Conservation (phyloP, 169 alveolate species). For the Plasmodium cynomolgi region DNA sequence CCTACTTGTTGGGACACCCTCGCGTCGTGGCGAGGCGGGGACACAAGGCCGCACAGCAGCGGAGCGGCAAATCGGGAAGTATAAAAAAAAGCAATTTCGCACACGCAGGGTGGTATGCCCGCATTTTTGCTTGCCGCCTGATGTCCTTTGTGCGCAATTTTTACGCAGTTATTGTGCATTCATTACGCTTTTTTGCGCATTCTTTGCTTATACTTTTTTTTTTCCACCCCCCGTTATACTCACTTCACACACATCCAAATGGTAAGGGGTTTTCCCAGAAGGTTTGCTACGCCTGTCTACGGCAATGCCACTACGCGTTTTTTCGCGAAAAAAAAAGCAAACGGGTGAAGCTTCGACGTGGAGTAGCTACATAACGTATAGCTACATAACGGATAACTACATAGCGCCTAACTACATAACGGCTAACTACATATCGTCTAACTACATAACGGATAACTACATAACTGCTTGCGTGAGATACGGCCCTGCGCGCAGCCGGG, state of each 20-base stretch:
- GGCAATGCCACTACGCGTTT: neutral
- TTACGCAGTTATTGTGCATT: neutral
- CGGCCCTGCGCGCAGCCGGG: neutral
- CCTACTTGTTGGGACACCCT: neutral
- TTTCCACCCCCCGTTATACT: neutral
- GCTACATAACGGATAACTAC: too few species aligned
- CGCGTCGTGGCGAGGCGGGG: neutral
- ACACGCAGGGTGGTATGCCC: neutral
- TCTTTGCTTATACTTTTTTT: neutral
- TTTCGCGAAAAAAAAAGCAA: neutral
- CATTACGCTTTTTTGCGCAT: neutral
- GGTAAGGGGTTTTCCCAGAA: neutral
- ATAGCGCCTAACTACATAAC: too few species aligned
- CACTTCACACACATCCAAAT: neutral
- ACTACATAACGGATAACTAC: too few species aligned
- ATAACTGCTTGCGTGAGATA: neutral
- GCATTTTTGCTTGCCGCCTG: neutral
- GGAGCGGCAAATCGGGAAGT: neutral
- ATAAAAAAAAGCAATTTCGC: neutral
- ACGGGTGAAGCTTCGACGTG: neutral
- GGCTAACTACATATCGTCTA: too few species aligned
- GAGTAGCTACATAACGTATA: neutral
- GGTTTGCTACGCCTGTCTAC: neutral
- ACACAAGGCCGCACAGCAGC: neutral
- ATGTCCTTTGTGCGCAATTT: neutral